A percentile compares a stretch with the other conserved stretches of the same genome.
Conservation (phyloP, 352 stramenopile genomes). For the Globisporangium paroecandrum region DNA sequence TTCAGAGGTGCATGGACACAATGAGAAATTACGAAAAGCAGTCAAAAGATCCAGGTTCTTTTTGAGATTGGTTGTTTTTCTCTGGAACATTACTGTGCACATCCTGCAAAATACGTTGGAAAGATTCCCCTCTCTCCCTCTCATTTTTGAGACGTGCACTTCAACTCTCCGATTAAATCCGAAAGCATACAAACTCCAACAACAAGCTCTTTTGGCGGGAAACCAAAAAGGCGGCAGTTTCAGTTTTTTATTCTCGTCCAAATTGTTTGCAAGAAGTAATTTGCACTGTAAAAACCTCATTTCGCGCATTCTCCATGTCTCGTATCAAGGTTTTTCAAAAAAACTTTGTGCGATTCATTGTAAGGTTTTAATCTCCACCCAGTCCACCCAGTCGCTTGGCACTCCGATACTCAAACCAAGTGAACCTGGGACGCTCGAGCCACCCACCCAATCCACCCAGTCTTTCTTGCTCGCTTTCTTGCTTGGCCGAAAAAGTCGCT, state of each 20-base stretch:
- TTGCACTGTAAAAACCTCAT: background rate
- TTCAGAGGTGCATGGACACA: no score
- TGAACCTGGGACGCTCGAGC: background rate
- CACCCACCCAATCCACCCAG: background rate
- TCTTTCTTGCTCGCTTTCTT: background rate
- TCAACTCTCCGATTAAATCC: background rate
- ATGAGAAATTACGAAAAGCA: constrained; percentile 1
- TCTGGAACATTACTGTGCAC: background rate
- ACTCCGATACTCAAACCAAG: background rate
- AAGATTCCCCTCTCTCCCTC: background rate
- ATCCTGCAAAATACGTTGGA: background rate
- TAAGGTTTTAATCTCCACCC: background rate
- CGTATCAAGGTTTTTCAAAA: background rate
- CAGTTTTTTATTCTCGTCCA: constrained; percentile 1
- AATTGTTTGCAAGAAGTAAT: background rate
- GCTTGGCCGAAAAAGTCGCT: background rate
- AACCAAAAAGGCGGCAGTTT: background rate
- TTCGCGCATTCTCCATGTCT: background rate
- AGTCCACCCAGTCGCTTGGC: background rate
- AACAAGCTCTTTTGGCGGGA: constrained; percentile 6
- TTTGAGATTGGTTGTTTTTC: background rate
- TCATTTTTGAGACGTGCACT: background rate
- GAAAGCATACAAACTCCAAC: background rate
- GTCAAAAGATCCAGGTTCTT: constrained; percentile 2
- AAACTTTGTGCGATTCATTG: background rate